These are phyloP conservation scores for Metarhizium brunneum DNA, from an alignment of 2,329 filamentous ascomycete genomes.

Conservation along the genomic window DNA sequence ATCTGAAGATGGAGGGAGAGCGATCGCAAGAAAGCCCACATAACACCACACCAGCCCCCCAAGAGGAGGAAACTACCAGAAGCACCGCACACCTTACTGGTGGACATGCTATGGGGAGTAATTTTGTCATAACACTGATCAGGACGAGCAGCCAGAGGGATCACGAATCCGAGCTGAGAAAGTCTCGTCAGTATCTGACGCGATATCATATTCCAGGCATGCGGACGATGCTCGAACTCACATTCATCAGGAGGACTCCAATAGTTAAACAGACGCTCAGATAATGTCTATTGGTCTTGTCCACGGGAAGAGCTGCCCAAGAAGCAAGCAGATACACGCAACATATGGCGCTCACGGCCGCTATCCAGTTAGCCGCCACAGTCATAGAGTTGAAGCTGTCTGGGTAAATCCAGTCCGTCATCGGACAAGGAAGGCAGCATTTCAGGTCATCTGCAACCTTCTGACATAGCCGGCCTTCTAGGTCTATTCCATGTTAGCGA, in stretches of 20 bases:
- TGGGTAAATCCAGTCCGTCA: constrained; percentile 66
- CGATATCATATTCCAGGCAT: neutral
- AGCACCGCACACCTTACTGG: constrained; percentile 71
- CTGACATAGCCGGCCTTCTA: constrained; percentile 47
- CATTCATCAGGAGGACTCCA: constrained; percentile 69
- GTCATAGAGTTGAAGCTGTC: constrained; percentile 52
- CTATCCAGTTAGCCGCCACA: constrained; percentile 69
- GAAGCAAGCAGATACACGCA: constrained; percentile 70
- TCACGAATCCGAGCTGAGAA: constrained; percentile 72
- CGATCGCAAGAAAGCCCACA: constrained; percentile 88
- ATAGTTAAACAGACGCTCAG: constrained; percentile 79
- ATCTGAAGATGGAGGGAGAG: constrained; percentile 94
- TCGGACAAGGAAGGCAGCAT: constrained; percentile 88
- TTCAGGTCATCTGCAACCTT: constrained; percentile 36
- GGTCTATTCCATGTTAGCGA: constrained; percentile 31
- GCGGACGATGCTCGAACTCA: constrained; percentile 34
- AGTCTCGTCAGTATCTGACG: constrained; percentile 10
- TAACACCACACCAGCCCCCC: constrained; percentile 73
- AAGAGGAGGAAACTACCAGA: constrained; percentile 80
- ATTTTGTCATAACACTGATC: constrained; percentile 82
- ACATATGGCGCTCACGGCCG: constrained; percentile 62
- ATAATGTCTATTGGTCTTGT: constrained; percentile 88
- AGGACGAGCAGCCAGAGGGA: constrained; percentile 71
- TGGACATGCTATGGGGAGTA: constrained; percentile 87
- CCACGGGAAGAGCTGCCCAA: constrained; percentile 70